Base-by-base conservation (phyloP, 2,329 filamentous ascomycete species). In the Aspergillus aculeatinus region DNA sequence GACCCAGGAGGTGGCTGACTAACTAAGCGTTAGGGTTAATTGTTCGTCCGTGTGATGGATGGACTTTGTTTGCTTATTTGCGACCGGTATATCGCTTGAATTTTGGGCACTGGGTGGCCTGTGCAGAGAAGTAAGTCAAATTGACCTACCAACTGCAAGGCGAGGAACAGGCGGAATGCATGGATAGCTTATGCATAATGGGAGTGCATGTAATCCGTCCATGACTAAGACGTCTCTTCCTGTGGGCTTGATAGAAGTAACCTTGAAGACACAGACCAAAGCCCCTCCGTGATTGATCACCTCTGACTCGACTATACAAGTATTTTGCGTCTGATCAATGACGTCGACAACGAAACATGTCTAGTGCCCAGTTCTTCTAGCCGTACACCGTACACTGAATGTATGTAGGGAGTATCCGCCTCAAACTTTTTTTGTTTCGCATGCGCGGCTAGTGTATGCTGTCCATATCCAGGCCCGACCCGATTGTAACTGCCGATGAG, bases 1-100 rank as follows among this genome's bases (percentile, higher is more conserved):
- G 49, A 35, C 33, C 55, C 57, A 59, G 52, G 56, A 59, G 53
- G 61, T 33, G 33, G 49, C 56, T 58, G 57, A 59, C 57, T 59
- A 59, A 50, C 39, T 16, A 44, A 44, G 39, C 3, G 39, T 44
- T 44, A 44, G 39, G 39, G 39, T 44, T 44, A 14, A 44, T 16
- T 35, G 33, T 35, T 35, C 33, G 33, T 35, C 33, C 33, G 39
- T 44, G 39, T 44, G 39, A 44, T 44, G 14, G 16, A 44, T 44
- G 16, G n/a, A 44, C 39, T 44, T 16, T 44, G 39, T 44, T 44
- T 44, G 39, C 39, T 44, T 44, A 16, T 44, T 44, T 44, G 39
- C 39, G 39, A 44, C 16, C 16, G 39, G 16, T 44, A 16, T 19
- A 44, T 44, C 39, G 39, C 39, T 44, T 44, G 39, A 44, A 16